phyloP scores from a whole-genome alignment of 2,329 filamentous ascomycete species.

The Meredithiella fracta region DNA sequence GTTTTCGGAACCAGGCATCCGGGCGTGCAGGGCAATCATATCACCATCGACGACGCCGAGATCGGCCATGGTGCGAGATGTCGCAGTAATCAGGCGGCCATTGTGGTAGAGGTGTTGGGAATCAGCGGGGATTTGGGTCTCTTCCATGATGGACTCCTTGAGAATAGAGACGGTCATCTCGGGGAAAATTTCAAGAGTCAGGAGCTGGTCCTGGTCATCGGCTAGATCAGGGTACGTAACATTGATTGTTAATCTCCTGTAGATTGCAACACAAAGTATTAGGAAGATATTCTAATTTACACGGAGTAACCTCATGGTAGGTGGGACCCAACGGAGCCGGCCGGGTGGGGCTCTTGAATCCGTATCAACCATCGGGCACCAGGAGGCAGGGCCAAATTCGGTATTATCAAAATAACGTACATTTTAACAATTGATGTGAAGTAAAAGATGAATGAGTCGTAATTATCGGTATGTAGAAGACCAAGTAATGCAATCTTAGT shows the following conservation, averaged over 20 bases:
- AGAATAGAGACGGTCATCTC: constrained; percentile 73
- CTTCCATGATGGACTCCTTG: constrained; percentile 75
- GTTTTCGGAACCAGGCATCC: constrained; percentile 19
- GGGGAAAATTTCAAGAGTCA: constrained; percentile 65
- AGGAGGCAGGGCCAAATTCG: no score
- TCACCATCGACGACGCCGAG: constrained; percentile 73
- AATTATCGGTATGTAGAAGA: no score
- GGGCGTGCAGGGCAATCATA: constrained; percentile 76
- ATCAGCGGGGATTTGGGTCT: constrained; percentile 54
- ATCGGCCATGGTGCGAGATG: constrained; percentile 65
- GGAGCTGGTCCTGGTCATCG: constrained; percentile 50
- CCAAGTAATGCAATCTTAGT: no score
- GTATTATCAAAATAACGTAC: no score
- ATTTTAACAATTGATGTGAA: no score
- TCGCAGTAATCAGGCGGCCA: constrained; percentile 61
- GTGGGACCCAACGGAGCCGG: no score
- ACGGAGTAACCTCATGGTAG: no score
- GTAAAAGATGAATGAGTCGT: no score
- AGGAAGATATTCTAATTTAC: no score
- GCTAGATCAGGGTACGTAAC: constrained; percentile 57
- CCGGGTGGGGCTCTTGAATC: no score
- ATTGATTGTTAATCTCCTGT: constrained; percentile 74
- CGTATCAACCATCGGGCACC: no score
- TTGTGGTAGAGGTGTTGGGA: constrained; percentile 83
- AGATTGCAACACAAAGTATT: background rate